Base-by-base conservation (phyloP, 139 green algal genomes). In the Parachlorella kessleri region DNA sequence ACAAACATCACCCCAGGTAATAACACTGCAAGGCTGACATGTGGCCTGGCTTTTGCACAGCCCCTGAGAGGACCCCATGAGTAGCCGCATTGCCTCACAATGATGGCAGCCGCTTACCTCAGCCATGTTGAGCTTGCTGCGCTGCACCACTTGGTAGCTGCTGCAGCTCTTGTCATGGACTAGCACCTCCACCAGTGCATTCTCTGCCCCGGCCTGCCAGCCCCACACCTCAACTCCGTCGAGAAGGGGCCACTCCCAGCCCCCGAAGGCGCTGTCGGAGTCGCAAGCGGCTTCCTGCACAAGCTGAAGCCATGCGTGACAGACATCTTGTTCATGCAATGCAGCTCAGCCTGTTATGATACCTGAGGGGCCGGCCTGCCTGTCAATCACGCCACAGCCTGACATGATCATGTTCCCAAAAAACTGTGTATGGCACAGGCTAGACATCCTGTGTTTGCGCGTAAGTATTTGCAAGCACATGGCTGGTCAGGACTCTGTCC, bases 181-280 rank as follows among this genome's bases (percentile, higher is more conserved):
- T 42, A 81, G 48, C 35, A 75, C 42, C 36, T 81, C 75, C 3
- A 73, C 35, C 4, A 6, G 4, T 7, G 54, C 2, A 1, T 14
- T 48, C 23, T 55, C 35, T 7, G 39, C 66, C 2, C 37, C 64
- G 28, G 35, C 1, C 4, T 70, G 75, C 75, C 75, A 81, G 48
- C 75, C 75, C 26, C 74, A 41, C 42, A 81, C 66, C 35, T 59
- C 14, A 7, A 81, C 28, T 3, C 66, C 66, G 0, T 3, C 75
- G 2, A 81, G 48, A 10, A 38, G 36, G 6, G 75, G 75, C 75
- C 75, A 81, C 42, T 81, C 66, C 48, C 48, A 59, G 48, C 21
- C 21, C 14, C 48, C 14, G 14, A 59, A 18, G 14, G 14, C 21
- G 14, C 48, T 59, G 48, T 59, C 21, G 14, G 14, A 59, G 21